Evolutionary conservation across 257 asterid species (phyloP).

Genomic region (Cruciata laevipes): DNA sequence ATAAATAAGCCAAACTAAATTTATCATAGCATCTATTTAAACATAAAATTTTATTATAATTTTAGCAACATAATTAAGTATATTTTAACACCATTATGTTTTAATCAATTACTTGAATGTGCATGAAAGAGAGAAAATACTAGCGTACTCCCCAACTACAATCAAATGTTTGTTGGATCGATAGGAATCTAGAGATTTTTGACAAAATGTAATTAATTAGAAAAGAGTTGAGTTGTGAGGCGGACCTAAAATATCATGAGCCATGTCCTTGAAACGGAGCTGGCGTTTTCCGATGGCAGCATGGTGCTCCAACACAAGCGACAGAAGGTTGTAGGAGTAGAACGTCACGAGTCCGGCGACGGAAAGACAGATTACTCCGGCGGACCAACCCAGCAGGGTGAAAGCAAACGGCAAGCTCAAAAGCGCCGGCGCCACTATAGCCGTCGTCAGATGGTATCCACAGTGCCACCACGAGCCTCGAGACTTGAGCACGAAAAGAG

Average conservation of each 20-base stretch:
- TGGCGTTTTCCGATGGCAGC: conserved; percentile 59
- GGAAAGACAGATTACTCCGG: conserved; percentile 45
- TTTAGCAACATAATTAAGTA: no score
- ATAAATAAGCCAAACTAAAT: no score
- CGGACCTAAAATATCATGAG: conserved; percentile 60
- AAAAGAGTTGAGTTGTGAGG: not conserved
- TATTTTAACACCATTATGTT: no score
- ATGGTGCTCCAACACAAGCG: conserved; percentile 54
- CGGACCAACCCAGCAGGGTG: conserved; percentile 52
- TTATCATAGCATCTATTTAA: no score
- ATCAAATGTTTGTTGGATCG: no score
- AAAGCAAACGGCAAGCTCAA: conserved; percentile 56
- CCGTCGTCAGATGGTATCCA: conserved; percentile 64
- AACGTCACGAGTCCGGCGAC: conserved; percentile 45
- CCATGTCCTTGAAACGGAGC: conserved; percentile 65
- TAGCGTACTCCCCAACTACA: no score
- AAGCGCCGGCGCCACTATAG: conserved; percentile 63
- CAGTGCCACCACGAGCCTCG: conserved; percentile 71
- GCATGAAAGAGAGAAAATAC: no score
- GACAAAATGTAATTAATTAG: no score
- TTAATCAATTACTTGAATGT: no score
- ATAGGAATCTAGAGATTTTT: no score
- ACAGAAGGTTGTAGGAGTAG: conserved; percentile 53
- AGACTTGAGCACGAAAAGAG: conserved; percentile 59
- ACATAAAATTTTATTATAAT: no score